A percentile compares a stretch with the other conserved stretches of the same genome.
phyloP scores from a whole-genome alignment of 2,329 filamentous ascomycete genomes.

The Cladosporium sp. region DNA sequence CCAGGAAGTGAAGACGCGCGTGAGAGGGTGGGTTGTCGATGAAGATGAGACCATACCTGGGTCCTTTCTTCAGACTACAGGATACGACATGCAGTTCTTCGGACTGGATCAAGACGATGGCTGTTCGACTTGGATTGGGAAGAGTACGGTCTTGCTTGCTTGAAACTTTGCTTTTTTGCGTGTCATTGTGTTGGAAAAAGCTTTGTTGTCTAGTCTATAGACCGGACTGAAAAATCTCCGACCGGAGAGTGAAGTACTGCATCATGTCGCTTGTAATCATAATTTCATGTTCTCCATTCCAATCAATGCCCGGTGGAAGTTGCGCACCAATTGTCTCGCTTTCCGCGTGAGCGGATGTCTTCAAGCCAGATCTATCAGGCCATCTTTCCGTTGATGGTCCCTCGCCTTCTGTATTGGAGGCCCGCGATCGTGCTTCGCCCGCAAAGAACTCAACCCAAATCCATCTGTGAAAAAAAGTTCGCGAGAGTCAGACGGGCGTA shows the following conservation, averaged over 20 bases:
- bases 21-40: background rate
- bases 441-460: background rate
- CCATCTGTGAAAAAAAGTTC: background rate
- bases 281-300: background rate
- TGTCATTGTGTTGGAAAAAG: background rate
- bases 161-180: background rate
- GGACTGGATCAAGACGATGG: background rate
- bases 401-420: background rate
- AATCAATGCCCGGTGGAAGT: background rate
- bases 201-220: background rate
- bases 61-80: background rate
- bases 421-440: background rate
- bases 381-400: background rate
- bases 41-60: background rate
- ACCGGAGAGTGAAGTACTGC: background rate
- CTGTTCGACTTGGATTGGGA: background rate
- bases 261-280: background rate
- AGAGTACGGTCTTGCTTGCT: background rate
- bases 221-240: background rate
- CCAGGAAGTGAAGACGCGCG: slow-evolving; percentile 1
- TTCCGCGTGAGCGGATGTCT: background rate
- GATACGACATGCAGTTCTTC: background rate
- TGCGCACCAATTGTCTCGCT: background rate
- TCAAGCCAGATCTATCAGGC: background rate
- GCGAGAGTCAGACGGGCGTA: background rate